Conservation (phyloP, 169 alveolate species). For the Eimeria tenella region DNA sequence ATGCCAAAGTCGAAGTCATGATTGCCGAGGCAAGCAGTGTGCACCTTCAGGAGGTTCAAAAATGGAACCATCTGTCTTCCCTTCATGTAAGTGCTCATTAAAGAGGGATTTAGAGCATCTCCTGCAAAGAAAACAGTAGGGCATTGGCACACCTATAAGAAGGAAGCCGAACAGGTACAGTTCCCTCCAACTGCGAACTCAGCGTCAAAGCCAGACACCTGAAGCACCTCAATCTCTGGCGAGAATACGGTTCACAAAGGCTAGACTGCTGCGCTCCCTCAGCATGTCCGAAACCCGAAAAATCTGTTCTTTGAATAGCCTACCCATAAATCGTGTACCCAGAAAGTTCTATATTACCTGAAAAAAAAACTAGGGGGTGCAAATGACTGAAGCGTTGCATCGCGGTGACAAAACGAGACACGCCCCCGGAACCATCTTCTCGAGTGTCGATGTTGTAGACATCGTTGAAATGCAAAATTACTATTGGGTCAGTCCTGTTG, state of each 20-base stretch:
- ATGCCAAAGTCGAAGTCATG: slow-evolving; percentile 95
- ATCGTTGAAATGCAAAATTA: slow-evolving; percentile 94
- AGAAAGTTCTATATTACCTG: slow-evolving; percentile 53
- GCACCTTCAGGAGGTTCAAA: slow-evolving; percentile 85
- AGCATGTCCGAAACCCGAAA: too few species aligned
- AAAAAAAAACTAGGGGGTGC: slow-evolving; percentile 80
- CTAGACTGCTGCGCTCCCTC: too few species aligned
- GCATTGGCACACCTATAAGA: background rate
- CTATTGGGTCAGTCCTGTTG: slow-evolving; percentile 86
- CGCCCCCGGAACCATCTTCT: slow-evolving; percentile 90
- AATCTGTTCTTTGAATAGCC: too few species aligned
- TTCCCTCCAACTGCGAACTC: background rate
- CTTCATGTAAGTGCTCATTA: slow-evolving; percentile 87
- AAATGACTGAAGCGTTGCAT: slow-evolving; percentile 81
- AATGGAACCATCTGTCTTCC: slow-evolving; percentile 92
- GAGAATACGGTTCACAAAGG: too few species aligned
- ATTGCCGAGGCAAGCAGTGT: slow-evolving; percentile 95
- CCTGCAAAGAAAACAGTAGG: slow-evolving; percentile 82
- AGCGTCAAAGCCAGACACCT: too few species aligned
- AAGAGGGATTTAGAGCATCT: slow-evolving; percentile 94
- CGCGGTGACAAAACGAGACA: slow-evolving; percentile 92
- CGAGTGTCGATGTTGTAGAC: slow-evolving; percentile 93
- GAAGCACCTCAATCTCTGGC: too few species aligned
- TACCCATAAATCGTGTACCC: too few species aligned
- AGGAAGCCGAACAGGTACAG: background rate